Conservation (phyloP, 2,329 filamentous ascomycete species). For the Raffaelea arxii region DNA sequence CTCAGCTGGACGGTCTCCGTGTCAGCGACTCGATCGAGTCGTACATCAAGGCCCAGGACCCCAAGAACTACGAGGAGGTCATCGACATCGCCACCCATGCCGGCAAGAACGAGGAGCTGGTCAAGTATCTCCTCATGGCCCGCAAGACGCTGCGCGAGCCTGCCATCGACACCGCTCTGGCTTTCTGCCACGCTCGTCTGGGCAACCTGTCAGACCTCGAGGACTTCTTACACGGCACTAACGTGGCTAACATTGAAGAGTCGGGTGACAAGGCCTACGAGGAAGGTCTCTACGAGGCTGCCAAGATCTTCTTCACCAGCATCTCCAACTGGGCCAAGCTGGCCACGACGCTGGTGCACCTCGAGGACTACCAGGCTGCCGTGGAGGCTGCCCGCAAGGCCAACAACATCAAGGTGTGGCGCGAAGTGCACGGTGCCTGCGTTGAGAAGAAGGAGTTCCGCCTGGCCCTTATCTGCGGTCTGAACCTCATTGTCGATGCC, state of each 20-base stretch:
- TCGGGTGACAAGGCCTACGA: conserved; percentile 97
- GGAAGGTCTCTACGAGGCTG: conserved; percentile 88
- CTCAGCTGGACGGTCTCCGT: conserved; percentile 89
- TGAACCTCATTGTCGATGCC: conserved; percentile 95
- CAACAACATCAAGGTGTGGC: conserved; percentile 99
- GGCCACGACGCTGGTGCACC: conserved; percentile 92
- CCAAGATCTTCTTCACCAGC: conserved; percentile 97
- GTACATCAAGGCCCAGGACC: conserved; percentile 90
- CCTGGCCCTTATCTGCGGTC: conserved; percentile 94
- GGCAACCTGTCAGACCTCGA: conserved; percentile 89
- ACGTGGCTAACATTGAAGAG: conserved; percentile 91
- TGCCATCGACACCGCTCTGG: conserved; percentile 84
- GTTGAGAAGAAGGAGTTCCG: conserved; percentile 98
- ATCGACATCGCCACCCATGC: conserved; percentile 93
- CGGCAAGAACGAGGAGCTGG: conserved; percentile 93
- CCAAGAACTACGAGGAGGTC: conserved; percentile 88
- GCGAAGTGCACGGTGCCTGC: conserved; percentile 93
- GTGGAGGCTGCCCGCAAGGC: conserved; percentile 97
- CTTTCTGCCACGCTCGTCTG: conserved; percentile 86
- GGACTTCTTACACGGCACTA: conserved; percentile 87
- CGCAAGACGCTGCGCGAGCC: conserved; percentile 94
- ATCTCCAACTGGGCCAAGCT: conserved; percentile 99
- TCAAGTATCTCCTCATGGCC: conserved; percentile 95
- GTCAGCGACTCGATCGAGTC: conserved; percentile 90
- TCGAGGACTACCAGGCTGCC: conserved; percentile 92